Evolutionary conservation across 2,329 filamentous ascomycete species (phyloP).

Genomic region (Colletotrichum kahawae): DNA sequence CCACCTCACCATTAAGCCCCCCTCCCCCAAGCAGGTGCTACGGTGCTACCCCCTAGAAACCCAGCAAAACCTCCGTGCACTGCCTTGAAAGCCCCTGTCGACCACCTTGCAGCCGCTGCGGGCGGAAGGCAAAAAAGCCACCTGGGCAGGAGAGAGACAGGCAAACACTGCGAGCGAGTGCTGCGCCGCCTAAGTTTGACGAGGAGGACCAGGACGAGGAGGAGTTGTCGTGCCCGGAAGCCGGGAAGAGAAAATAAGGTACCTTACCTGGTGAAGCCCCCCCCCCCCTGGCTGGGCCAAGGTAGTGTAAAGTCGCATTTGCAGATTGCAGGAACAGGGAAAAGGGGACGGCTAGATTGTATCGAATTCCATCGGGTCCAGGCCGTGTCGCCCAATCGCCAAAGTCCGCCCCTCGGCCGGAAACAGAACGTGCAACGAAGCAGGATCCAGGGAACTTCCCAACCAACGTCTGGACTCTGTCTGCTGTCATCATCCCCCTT

Average conservation of each 20-base stretch:
- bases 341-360: background rate
- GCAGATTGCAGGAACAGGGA: background rate
- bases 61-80: background rate
- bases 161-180: background rate
- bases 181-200: background rate
- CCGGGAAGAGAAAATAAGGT: background rate
- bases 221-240: background rate
- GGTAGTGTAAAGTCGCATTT: background rate
- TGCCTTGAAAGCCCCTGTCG: background rate
- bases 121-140: background rate
- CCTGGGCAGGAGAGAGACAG: background rate
- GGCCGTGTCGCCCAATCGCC: background rate
- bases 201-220: background rate
- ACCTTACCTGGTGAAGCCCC: too few species aligned
- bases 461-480: background rate
- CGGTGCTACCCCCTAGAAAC: background rate
- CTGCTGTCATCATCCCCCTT: background rate
- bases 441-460: background rate
- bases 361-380: background rate
- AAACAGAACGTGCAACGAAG: constrained; percentile 1
- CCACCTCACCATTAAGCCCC: background rate
- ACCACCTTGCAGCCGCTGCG: background rate
- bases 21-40: background rate
- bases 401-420: background rate
- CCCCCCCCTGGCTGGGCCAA: background rate